Conservation (phyloP, 768 basidiomycete genomes). For the Lactifluus echinatus region DNA sequence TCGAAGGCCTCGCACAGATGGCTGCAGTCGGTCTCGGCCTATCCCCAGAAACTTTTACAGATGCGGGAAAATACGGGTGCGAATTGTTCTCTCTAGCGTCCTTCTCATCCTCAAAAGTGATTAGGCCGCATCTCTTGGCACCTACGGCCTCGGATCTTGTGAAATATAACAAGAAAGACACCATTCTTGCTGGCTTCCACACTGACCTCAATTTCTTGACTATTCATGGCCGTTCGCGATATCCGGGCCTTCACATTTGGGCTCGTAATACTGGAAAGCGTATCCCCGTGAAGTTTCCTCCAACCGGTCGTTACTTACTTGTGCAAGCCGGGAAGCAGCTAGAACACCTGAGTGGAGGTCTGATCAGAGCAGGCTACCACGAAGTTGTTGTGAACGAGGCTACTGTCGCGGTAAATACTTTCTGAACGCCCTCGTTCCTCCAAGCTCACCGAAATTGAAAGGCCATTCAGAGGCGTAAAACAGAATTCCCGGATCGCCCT, state of each 20-base stretch:
- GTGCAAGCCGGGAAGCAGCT: conserved; percentile 96
- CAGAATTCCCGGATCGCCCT: conserved; percentile 62
- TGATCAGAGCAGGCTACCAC: conserved; percentile 89
- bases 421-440: neutral
- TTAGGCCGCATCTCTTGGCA: conserved; percentile 78
- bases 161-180: conserved; percentile 69
- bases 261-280: conserved; percentile 89
- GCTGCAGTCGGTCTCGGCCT: conserved; percentile 75
- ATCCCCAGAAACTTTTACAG: conserved; percentile 55
- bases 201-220: conserved; percentile 90
- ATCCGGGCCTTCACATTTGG: conserved; percentile 90
- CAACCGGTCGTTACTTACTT: conserved; percentile 69
- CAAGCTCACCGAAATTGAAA: conserved; percentile 24
- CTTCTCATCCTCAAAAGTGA: neutral
- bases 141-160: conserved; percentile 88
- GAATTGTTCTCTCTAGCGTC: conserved; percentile 16
- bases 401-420: conserved; percentile 49
- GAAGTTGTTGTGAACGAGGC: conserved; percentile 87
- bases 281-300: conserved; percentile 79
- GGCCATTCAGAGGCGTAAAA: conserved; percentile 56
- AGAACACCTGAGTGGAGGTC: conserved; percentile 74
- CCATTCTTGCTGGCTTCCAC: conserved; percentile 91
- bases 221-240: conserved; percentile 81
- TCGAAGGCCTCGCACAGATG: conserved; percentile 85
- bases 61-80: conserved; percentile 81